These are phyloP conservation scores for Aquilaria agallochum DNA, from an alignment of 441 rosid species.

Conservation along the genomic window DNA sequence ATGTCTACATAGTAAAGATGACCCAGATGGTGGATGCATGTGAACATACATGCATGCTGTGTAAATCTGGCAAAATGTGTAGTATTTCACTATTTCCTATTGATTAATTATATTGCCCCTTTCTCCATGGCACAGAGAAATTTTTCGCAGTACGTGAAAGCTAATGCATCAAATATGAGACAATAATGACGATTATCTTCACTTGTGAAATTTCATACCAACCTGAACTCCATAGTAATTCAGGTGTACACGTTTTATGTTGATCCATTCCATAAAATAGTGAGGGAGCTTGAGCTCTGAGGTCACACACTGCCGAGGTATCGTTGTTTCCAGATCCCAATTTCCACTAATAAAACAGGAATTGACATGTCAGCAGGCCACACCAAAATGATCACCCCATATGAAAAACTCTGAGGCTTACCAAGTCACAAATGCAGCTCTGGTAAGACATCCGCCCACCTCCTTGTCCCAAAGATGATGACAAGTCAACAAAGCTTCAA, in stretches of 20 bases:
- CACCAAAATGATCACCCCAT: neutral
- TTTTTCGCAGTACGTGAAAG: too few relatives aligned
- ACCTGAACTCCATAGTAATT: conserved; percentile 70
- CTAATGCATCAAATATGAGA: too few relatives aligned
- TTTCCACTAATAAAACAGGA: conserved; percentile 53
- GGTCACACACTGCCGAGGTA: conserved; percentile 69
- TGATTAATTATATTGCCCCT: too few relatives aligned
- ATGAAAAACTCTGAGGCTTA: conserved; percentile 21
- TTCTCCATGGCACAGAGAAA: too few relatives aligned
- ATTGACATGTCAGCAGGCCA: conserved; percentile 16
- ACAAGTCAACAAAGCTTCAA: conserved; percentile 69
- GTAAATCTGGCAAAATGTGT: too few relatives aligned
- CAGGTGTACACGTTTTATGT: conserved; percentile 66
- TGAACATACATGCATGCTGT: too few relatives aligned
- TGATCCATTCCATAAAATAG: conserved; percentile 84
- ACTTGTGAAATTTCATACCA: conserved; percentile 6
- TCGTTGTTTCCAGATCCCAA: conserved; percentile 83
- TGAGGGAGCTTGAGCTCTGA: conserved; percentile 61
- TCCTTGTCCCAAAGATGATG: conserved; percentile 56
- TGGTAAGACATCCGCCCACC: conserved; percentile 37
- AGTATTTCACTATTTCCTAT: too few relatives aligned
- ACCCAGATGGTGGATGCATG: too few relatives aligned
- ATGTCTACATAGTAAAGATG: too few relatives aligned
- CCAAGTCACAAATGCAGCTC: conserved; percentile 87
- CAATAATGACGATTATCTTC: too few relatives aligned